A percentile compares a stretch with the other conserved stretches of the same genome.
Evolutionary conservation across 345 rosid genomes (phyloP).

Genomic region (Gossypium stocksii): DNA sequence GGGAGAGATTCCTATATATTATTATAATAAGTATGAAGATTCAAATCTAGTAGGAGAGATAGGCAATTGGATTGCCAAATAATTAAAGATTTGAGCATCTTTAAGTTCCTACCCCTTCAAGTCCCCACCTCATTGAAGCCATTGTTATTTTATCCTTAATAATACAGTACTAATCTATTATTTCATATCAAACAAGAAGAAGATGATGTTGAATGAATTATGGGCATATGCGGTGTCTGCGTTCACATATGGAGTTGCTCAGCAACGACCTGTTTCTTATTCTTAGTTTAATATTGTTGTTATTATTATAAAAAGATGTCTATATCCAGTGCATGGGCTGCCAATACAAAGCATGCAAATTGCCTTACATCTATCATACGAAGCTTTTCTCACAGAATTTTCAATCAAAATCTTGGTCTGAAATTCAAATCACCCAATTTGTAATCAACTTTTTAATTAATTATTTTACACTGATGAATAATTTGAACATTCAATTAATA

Average conservation of each 20-base stretch:
- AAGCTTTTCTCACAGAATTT: background rate
- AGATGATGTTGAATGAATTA: background rate
- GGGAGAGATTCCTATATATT: background rate
- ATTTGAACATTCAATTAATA: background rate
- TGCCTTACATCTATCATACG: background rate
- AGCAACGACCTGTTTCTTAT: slow-evolving; percentile 20
- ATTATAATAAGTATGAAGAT: background rate
- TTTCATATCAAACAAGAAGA: too few species aligned
- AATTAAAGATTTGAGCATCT: background rate
- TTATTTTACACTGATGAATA: background rate
- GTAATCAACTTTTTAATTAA: background rate
- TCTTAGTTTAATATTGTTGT: background rate
- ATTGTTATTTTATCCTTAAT: background rate
- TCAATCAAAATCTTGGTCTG: background rate
- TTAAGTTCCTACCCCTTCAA: background rate
- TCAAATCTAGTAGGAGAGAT: background rate
- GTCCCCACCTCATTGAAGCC: background rate
- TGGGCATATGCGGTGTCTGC: background rate
- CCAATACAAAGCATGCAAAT: slow-evolving; percentile 19
- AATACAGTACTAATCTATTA: too few species aligned
- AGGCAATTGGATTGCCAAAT: background rate
- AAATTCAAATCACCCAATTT: background rate
- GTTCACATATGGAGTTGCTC: slow-evolving; percentile 20
- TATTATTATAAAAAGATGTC: background rate
- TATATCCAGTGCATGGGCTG: slow-evolving; percentile 11